phyloP scores from a whole-genome alignment of 2,329 filamentous ascomycete genomes.

The Diaporthe vaccinii region DNA sequence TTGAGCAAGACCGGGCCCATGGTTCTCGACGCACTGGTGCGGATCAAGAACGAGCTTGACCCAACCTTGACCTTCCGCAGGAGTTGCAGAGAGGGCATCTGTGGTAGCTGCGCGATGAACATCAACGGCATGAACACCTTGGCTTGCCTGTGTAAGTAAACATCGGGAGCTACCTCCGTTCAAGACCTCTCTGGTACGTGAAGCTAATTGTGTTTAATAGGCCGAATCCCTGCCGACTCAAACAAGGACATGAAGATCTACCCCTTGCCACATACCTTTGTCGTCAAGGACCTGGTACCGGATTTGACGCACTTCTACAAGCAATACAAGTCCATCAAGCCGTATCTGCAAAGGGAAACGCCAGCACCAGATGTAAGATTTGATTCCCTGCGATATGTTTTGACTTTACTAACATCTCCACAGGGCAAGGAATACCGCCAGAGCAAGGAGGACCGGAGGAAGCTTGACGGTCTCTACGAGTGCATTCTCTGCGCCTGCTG shows the following conservation, averaged over 20 bases:
- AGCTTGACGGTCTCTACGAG: conserved; percentile 98
- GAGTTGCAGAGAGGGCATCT: conserved; percentile 98
- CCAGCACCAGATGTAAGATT: conserved; percentile 83
- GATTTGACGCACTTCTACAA: conserved; percentile 99
- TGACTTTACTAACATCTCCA: conserved; percentile 38
- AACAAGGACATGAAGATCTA: conserved; percentile 91
- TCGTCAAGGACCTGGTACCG: conserved; percentile 98
- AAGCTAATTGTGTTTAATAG: conserved; percentile 58
- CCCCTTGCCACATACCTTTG: conserved; percentile 97
- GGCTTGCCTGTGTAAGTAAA: conserved; percentile 90
- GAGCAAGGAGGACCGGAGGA: conserved; percentile 90
- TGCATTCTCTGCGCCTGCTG: conserved; percentile 99
- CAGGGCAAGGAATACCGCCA: conserved; percentile 95
- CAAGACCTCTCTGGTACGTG: conserved; percentile 44
- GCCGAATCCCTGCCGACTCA: conserved; percentile 91
- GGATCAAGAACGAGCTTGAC: conserved; percentile 99
- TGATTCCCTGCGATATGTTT: not conserved
- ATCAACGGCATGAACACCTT: conserved; percentile 99
- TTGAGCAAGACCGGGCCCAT: conserved; percentile 99
- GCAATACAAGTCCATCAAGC: conserved; percentile 99
- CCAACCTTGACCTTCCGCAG: conserved; percentile 95
- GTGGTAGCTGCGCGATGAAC: conserved; percentile 99
- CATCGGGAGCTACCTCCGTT: conserved; percentile 38
- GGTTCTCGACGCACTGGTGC: conserved; percentile 95
- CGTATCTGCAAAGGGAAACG: conserved; percentile 93